Percentiles rank a stretch among this genome's conserved stretches.
These are phyloP conservation scores for Glycyrrhiza uralensis DNA, from an alignment of 306 rosid genomes.

Conservation along the genomic window DNA sequence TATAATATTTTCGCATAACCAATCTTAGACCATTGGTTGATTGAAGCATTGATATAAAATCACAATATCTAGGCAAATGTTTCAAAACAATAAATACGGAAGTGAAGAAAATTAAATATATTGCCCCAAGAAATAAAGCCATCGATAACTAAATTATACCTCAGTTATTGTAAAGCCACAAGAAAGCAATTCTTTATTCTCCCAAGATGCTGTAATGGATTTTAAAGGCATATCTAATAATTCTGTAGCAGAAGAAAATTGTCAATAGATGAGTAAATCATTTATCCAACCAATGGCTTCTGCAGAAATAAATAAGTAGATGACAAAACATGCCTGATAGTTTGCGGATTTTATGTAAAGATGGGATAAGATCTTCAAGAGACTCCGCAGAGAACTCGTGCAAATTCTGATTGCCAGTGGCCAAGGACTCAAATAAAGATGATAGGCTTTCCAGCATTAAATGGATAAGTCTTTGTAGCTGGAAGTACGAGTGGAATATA, in stretches of 20 bases:
- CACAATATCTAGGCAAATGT: neutral
- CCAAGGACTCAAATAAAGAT: slow-evolving; percentile 65
- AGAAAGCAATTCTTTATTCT: slow-evolving; percentile 53
- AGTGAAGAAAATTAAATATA: neutral
- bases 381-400: slow-evolving; percentile 41
- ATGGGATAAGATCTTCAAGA: slow-evolving; percentile 63
- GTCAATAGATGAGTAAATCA: slow-evolving; percentile 14
- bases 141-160: slow-evolving; percentile 48
- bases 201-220: slow-evolving; percentile 82
- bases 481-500: slow-evolving; percentile 22
- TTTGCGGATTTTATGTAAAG: slow-evolving; percentile 75
- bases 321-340: slow-evolving; percentile 65
- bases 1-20: neutral
- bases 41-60: neutral
- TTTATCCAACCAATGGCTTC: neutral
- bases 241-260: slow-evolving; percentile 44
- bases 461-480: slow-evolving; percentile 78
- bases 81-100: neutral
- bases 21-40: neutral
- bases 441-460: slow-evolving; percentile 68
- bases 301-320: neutral
- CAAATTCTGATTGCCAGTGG: slow-evolving; percentile 39
- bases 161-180: slow-evolving; percentile 64
- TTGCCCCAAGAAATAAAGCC: neutral
- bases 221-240: slow-evolving; percentile 86